Conservation (phyloP, 2,329 filamentous ascomycete genomes). For the Plectosphaerella plurivora region DNA sequence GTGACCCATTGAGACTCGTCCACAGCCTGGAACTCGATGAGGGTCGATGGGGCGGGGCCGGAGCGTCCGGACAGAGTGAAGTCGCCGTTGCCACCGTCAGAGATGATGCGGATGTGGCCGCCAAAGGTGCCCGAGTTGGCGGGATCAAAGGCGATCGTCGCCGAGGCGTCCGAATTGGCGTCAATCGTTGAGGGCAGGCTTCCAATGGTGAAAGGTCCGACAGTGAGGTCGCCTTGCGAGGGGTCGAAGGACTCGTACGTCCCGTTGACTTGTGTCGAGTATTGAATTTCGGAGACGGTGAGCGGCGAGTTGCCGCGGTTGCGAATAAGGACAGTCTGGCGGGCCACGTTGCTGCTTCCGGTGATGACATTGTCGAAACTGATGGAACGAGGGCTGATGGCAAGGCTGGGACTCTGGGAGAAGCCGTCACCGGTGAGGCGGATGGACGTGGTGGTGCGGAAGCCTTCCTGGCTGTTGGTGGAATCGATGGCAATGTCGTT, state of each 20-base stretch:
- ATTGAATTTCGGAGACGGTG: slow-evolving; percentile 36
- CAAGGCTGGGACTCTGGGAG: slow-evolving; percentile 39
- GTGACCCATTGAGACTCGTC: slow-evolving; percentile 47
- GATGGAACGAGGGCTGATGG: slow-evolving; percentile 41
- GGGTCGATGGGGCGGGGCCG: slow-evolving; percentile 41
- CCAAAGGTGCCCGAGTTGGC: slow-evolving; percentile 40
- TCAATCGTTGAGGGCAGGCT: slow-evolving; percentile 40
- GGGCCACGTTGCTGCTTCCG: slow-evolving; percentile 30
- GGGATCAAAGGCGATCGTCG: slow-evolving; percentile 44
- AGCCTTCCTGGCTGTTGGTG: slow-evolving; percentile 39
- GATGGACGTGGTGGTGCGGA: slow-evolving; percentile 39
- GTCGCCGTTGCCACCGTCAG: slow-evolving; percentile 42
- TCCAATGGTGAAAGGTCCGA: slow-evolving; percentile 44
- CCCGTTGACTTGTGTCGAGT: slow-evolving; percentile 36
- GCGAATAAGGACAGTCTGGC: slow-evolving; percentile 39
- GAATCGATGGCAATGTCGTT: slow-evolving; percentile 43
- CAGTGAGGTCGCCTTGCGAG: slow-evolving; percentile 27
- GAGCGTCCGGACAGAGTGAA: slow-evolving; percentile 45
- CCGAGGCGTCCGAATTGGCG: slow-evolving; percentile 30
- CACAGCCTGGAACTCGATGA: slow-evolving; percentile 50
- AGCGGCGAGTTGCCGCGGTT: slow-evolving; percentile 45
- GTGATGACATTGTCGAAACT: slow-evolving; percentile 46
- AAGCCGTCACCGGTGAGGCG: slow-evolving; percentile 43
- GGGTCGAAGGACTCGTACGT: slow-evolving; percentile 35
- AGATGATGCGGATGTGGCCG: slow-evolving; percentile 41